A percentile compares a stretch with the other conserved stretches of the same genome.
These are phyloP conservation scores for Pseudognaphalium luteoalbum DNA, from an alignment of 129 eudicot genomes.

Conservation along the genomic window DNA sequence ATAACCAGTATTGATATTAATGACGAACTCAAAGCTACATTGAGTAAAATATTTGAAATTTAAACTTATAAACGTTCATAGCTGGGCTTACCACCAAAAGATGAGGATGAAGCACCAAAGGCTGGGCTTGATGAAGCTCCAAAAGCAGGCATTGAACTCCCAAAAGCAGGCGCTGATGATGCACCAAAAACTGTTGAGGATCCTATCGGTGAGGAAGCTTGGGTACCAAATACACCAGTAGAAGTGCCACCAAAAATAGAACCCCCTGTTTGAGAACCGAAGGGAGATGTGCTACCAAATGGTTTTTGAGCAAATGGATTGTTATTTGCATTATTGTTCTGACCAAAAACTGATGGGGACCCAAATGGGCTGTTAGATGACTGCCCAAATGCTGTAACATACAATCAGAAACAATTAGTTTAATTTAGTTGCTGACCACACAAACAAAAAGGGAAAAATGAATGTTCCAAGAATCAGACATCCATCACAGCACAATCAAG, in stretches of 20 bases:
- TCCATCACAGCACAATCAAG: background rate
- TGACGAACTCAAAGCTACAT: conserved; percentile 4
- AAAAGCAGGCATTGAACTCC: conserved; percentile 55
- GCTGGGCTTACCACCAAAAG: conserved; percentile 64
- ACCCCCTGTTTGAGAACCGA: conserved; percentile 89
- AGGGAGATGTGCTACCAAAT: conserved; percentile 78
- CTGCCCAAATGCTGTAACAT: conserved; percentile 84
- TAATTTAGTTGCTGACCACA: background rate
- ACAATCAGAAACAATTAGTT: conserved; percentile 13
- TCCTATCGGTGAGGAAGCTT: conserved; percentile 58
- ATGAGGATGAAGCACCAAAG: conserved; percentile 57
- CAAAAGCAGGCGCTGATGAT: conserved; percentile 3
- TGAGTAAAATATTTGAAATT: background rate
- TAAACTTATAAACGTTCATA: background rate
- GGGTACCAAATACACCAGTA: conserved; percentile 90
- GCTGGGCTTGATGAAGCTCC: conserved; percentile 78
- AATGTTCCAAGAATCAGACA: conserved; percentile 19
- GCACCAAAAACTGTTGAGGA: conserved; percentile 12
- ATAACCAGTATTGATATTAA: conserved; percentile 3
- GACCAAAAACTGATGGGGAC: conserved; percentile 94
- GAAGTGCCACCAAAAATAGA: conserved; percentile 87
- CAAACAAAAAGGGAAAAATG: background rate
- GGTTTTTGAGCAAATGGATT: conserved; percentile 93
- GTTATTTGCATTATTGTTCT: conserved; percentile 59
- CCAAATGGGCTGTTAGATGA: conserved; percentile 83